Percentiles rank a stretch among this genome's conserved stretches.
Conservation (phyloP, 1,284 basidiomycete species). For the Schizopora paradoxa region DNA sequence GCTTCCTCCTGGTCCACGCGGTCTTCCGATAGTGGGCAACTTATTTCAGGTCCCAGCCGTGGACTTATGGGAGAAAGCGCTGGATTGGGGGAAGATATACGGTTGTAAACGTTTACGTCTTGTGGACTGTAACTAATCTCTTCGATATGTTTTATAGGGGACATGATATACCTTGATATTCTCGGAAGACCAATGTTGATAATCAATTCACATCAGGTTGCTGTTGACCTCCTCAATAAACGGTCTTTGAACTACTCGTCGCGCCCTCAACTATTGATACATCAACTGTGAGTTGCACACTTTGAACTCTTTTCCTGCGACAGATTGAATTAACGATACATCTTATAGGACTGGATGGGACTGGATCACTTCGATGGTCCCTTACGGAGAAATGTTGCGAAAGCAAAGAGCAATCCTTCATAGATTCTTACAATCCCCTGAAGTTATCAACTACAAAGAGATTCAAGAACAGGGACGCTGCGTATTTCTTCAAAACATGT, state of each 20-base stretch:
- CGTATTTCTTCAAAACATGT: slow-evolving; percentile 21
- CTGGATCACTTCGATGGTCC: slow-evolving; percentile 16
- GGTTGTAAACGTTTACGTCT: too few species aligned
- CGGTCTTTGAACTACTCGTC: slow-evolving; percentile 21
- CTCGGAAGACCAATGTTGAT: slow-evolving; percentile 21
- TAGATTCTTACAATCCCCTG: slow-evolving; percentile 20
- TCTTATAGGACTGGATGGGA: too few species aligned
- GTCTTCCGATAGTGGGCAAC: slow-evolving; percentile 19
- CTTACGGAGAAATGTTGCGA: slow-evolving; percentile 24
- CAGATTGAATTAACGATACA: too few species aligned
- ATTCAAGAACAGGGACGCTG: slow-evolving; percentile 21
- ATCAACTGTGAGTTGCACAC: slow-evolving; percentile 9
- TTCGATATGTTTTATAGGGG: too few species aligned
- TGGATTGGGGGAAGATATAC: slow-evolving; percentile 20
- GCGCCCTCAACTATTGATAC: slow-evolving; percentile 16
- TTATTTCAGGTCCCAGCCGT: slow-evolving; percentile 16
- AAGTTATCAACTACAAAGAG: slow-evolving; percentile 19
- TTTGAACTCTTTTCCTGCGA: too few species aligned
- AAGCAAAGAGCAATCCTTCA: slow-evolving; percentile 23
- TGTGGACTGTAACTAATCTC: not conserved
- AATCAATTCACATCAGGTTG: slow-evolving; percentile 21
- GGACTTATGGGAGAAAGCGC: slow-evolving; percentile 16
- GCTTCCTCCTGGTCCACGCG: slow-evolving; percentile 18
- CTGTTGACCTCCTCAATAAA: slow-evolving; percentile 23
- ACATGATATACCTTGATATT: slow-evolving; percentile 21